Conservation (phyloP, 208 protist species). For the Acanthamoeba lenticulata region DNA sequence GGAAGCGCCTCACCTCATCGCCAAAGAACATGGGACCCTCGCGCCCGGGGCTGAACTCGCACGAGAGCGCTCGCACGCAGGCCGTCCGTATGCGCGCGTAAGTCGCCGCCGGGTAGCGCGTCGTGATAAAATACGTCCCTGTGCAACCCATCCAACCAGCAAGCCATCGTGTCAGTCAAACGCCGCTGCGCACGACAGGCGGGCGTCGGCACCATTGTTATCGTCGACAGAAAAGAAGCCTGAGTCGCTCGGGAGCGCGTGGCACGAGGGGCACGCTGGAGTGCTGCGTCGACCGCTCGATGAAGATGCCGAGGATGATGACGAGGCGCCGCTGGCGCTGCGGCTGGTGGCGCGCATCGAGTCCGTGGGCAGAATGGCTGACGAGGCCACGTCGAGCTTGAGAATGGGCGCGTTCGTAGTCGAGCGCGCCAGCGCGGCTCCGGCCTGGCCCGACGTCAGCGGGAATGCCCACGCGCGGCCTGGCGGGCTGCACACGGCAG, state of each 20-base stretch:
- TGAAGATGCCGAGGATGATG: background rate
- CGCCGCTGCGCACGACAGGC: background rate
- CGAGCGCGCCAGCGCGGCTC: background rate
- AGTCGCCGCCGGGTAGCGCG: slow-evolving; percentile 8
- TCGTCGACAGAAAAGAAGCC: slow-evolving; percentile 59
- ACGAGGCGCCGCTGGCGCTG: background rate
- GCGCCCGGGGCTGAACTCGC: slow-evolving; percentile 44
- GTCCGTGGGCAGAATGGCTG: background rate
- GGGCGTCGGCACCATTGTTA: background rate
- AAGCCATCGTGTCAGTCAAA: background rate
- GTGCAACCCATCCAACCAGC: background rate
- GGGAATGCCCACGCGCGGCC: background rate
- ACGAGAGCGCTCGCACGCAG: slow-evolving; percentile 20
- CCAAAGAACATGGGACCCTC: slow-evolving; percentile 59
- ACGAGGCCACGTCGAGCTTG: background rate
- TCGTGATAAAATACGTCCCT: slow-evolving; percentile 47
- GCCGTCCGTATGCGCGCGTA: slow-evolving; percentile 50
- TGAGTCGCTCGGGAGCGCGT: slow-evolving; percentile 12
- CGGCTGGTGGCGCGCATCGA: background rate
- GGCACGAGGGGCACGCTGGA: slow-evolving; percentile 29
- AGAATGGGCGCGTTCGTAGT: slow-evolving; percentile 33
- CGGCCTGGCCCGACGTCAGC: background rate
- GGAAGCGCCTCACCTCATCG: background rate
- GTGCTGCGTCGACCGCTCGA: background rate
- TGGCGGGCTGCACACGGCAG: background rate